Base-by-base conservation (phyloP, 495 filamentous ascomycete species). In the Immersiella caudata region DNA sequence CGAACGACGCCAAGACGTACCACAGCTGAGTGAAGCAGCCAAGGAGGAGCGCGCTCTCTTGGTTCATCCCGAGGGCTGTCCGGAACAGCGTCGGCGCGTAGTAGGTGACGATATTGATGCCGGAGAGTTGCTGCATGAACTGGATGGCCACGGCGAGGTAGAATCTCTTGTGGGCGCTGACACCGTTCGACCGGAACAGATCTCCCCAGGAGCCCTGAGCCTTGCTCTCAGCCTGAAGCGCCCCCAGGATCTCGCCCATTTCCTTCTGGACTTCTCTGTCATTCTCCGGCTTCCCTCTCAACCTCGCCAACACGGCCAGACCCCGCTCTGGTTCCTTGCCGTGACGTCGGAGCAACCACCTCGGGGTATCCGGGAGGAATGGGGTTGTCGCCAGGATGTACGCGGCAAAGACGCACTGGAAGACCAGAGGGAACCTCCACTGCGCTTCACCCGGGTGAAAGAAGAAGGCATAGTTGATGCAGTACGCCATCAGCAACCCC, bases 81-180 rank as follows among this genome's bases (percentile, higher is more conserved):
- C 81, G 76, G 59, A 86, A 86, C 22, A 90, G 79, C 20, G 79
- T 76, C 24, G 85, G 83, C 16, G 82, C 78, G 73, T 84, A 86
- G 62, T 85, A 85, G 57, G 81, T 85, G 51, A 88, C 78, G 69
- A 87, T 75, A 62, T 86, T 87, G 61, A 83, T 78, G 12, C 86
- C 86, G 11, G 70, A 73, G 64, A 77, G 68, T 56, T 86, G 81
- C 69, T 85, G 79, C 81, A 84, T 81, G 67, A 83, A 78, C 72
- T 86, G 77, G 36, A 84, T 79, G 49, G 78, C 78, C 68, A 81
- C 83, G 0, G 85, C 84, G 9, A 73, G 64, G 22, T 69, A 88
- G 79, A 50, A 83, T 62, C 22, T 85, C 81, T 50, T 85, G 76
- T 60, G 79, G 67, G 26, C 85, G 78, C 33, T 86, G 85, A 60